These are phyloP conservation scores for Mycena indigotica DNA, from an alignment of 768 basidiomycete genomes.

Conservation along the genomic window DNA sequence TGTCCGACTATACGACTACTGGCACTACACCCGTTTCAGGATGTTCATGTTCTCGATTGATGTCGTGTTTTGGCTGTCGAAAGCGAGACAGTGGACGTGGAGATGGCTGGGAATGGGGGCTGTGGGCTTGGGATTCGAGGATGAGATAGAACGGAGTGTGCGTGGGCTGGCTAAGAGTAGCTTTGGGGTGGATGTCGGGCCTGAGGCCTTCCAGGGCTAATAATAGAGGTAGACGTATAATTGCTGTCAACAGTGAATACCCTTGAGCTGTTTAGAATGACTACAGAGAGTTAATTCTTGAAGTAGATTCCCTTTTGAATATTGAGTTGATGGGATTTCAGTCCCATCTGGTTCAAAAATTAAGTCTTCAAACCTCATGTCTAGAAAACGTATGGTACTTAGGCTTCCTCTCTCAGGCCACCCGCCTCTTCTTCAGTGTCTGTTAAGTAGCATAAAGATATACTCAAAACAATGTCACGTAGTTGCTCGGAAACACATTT, in stretches of 20 bases:
- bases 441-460: no score
- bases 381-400: background rate
- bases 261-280: no score
- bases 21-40: constrained; percentile 64
- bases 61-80: constrained; percentile 65
- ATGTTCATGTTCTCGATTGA: constrained; percentile 70
- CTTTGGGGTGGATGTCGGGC: constrained; percentile 74
- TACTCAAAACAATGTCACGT: constrained; percentile 72
- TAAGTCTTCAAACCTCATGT: background rate
- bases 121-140: constrained; percentile 68
- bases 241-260: background rate
- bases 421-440: no score
- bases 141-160: constrained; percentile 77
- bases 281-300: no score
- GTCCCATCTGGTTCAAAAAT: background rate
- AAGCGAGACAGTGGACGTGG: constrained; percentile 53
- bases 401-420: no score
- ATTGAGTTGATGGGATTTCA: background rate
- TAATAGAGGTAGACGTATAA: background rate
- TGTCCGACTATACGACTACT: constrained; percentile 53
- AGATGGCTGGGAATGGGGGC: constrained; percentile 39
- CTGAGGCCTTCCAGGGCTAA: constrained; percentile 53
- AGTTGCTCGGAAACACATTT: constrained; percentile 88
- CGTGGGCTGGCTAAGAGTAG: constrained; percentile 74
- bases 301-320: no score